Base-by-base conservation (phyloP, 73 alveolate genomes). In the Uronychia binucleata region DNA sequence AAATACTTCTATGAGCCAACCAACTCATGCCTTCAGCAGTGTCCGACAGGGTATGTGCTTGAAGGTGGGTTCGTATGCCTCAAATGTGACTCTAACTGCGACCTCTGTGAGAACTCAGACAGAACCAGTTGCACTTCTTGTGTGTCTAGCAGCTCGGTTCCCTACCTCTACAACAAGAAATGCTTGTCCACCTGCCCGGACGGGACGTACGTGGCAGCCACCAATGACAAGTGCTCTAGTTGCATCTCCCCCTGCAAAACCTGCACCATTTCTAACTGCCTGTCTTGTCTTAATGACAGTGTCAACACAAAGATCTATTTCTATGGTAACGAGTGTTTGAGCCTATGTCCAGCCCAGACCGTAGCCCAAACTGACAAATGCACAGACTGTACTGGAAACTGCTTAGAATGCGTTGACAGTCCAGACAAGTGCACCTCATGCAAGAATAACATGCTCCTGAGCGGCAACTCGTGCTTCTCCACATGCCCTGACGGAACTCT, bases 1-100 rank as follows among this genome's bases (percentile, higher is more conserved):
- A n/a, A n/a, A n/a, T n/a, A n/a, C n/a, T n/a, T n/a, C n/a, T 34
- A 57, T 31, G 59, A 30, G 28, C 34, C 28, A 30, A 60, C 31
- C 29, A 80, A 32, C 11, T 57, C 86, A 0, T 80, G 86, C 14
- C 29, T 28, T 31, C 77, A 59, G 8, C 31, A 31, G 19, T 80
- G 86, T 5, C 35, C 28, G 34, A 31, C 28, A 26, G 86, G 86
- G 28, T 80, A 28, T 34, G 35, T 74, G 27, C 78, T 78, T 46
- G 86, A 46, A 80, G 86, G 86, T 26, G 86, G 86, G 30, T 31
- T 78, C 1, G 57, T 74, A 13, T 80, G 86, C 26, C 59, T 80
- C 25, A 34, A 59, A 1, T 80, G 86, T 13, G 33, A 80, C 57
- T 26, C 79, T 11, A 25, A 1, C 30, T 80, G 86, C 26, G 8